Evolutionary conservation across 768 basidiomycete species (phyloP).

Genomic region (Russula abietina): DNA sequence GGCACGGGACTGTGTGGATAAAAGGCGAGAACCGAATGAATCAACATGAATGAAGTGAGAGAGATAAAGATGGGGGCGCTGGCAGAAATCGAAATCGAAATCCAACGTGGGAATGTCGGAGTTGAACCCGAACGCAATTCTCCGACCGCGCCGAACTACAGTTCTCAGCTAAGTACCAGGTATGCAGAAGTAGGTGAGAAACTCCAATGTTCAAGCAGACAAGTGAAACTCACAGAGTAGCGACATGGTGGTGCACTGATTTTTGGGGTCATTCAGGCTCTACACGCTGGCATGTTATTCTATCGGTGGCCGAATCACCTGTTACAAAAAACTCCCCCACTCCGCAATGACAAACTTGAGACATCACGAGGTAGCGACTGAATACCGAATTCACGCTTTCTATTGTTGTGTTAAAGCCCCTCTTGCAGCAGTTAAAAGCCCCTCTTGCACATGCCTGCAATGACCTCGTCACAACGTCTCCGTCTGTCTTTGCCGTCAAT

Average conservation of each 20-base stretch:
- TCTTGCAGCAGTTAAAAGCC: too few species aligned
- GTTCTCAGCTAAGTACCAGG: too few species aligned
- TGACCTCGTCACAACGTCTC: not conserved
- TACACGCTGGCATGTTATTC: not conserved
- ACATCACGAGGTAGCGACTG: conserved; percentile 3
- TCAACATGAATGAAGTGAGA: conserved; percentile 47
- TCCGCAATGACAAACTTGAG: conserved; percentile 9
- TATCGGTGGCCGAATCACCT: not conserved
- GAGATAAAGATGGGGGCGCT: conserved; percentile 1
- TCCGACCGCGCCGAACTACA: conserved; percentile 2
- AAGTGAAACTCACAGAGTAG: too few species aligned
- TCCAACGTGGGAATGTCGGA: not conserved
- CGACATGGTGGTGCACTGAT: too few species aligned
- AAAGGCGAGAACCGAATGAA: conserved; percentile 55
- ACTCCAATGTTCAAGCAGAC: too few species aligned
- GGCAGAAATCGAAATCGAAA: too few species aligned
- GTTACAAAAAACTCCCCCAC: not conserved
- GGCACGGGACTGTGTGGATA: conserved; percentile 51
- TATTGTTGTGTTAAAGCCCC: too few species aligned
- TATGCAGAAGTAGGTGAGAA: too few species aligned
- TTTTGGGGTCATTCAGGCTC: not conserved
- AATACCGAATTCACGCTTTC: too few species aligned
- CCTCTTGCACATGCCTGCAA: not conserved
- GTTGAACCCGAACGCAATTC: not conserved
- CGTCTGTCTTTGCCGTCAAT: not conserved